phyloP scores from a whole-genome alignment of 306 rosid species.

The Hippophae tibetana region DNA sequence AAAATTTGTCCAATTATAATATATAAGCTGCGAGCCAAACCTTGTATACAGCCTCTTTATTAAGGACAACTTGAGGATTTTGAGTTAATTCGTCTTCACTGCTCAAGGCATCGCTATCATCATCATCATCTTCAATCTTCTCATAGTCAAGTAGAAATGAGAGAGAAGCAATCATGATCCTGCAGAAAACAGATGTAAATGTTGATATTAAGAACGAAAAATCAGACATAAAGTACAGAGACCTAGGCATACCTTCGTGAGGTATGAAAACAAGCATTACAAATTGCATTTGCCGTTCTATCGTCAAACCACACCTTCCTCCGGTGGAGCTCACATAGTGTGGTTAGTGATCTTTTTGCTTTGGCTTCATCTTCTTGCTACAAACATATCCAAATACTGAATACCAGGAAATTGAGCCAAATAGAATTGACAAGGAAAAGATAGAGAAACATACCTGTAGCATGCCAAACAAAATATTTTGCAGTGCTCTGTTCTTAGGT shows the following conservation, averaged over 20 bases:
- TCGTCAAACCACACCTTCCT: conserved; percentile 81
- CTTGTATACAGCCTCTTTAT: conserved; percentile 64
- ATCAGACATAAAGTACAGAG: conserved; percentile 2
- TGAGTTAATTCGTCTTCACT: conserved; percentile 50
- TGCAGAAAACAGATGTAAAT: conserved; percentile 19
- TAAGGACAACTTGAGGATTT: conserved; percentile 45
- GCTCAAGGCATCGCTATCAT: conserved; percentile 58
- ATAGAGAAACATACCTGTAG: conserved; percentile 41
- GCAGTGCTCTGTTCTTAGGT: conserved; percentile 66
- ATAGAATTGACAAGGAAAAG: neutral
- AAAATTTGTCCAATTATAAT: neutral
- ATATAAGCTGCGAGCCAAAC: conserved; percentile 23
- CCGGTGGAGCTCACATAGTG: conserved; percentile 66
- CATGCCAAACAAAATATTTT: conserved; percentile 52
- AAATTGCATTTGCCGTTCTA: conserved; percentile 82
- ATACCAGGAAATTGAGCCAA: neutral
- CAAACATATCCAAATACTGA: conserved; percentile 11
- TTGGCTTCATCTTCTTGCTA: conserved; percentile 72
- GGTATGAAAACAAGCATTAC: conserved; percentile 66
- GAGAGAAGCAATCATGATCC: conserved; percentile 81
- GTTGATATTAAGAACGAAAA: neutral
- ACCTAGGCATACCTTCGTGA: conserved; percentile 45
- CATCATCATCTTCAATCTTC: conserved; percentile 54
- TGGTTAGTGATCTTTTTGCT: conserved; percentile 63
- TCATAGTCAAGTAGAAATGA: conserved; percentile 80